Percentiles rank a stretch among this genome's conserved stretches.
Conservation (phyloP, 2,329 filamentous ascomycete species). For the Trichocomaceae sp. region DNA sequence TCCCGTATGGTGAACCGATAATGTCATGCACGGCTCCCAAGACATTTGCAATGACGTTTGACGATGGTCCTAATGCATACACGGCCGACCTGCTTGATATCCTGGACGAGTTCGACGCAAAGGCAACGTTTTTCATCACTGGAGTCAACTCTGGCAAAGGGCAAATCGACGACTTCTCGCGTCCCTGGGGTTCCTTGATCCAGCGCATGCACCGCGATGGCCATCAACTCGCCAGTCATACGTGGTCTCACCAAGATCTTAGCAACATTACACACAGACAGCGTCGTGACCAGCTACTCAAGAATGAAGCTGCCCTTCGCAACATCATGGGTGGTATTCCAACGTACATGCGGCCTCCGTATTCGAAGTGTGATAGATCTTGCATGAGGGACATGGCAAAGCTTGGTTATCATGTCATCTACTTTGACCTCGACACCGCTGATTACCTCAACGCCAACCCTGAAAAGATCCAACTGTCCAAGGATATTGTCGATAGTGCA, state of each 20-base stretch:
- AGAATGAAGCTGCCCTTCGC: constrained; percentile 43
- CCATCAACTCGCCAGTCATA: constrained; percentile 49
- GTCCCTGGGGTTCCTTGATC: constrained; percentile 35
- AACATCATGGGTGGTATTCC: constrained; percentile 46
- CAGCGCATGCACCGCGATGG: constrained; percentile 39
- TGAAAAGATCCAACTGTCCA: constrained; percentile 32
- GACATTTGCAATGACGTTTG: constrained; percentile 60
- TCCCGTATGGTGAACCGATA: constrained; percentile 33
- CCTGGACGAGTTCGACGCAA: constrained; percentile 53
- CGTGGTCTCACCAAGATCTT: constrained; percentile 47
- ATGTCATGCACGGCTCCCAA: constrained; percentile 44
- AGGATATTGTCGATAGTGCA: constrained; percentile 34
- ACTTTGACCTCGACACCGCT: constrained; percentile 43
- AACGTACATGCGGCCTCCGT: constrained; percentile 50
- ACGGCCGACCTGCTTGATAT: constrained; percentile 57
- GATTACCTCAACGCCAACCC: constrained; percentile 40
- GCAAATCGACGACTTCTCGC: constrained; percentile 35
- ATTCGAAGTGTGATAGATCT: constrained; percentile 34
- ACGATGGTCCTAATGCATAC: constrained; percentile 59
- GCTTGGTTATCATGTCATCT: constrained; percentile 46
- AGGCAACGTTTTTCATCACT: constrained; percentile 62
- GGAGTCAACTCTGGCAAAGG: constrained; percentile 44
- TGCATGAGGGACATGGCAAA: constrained; percentile 39
- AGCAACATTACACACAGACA: constrained; percentile 32
- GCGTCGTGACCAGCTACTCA: constrained; percentile 39